Base-by-base conservation (phyloP, 805 yeast species). In the Starmerella geochares region DNA sequence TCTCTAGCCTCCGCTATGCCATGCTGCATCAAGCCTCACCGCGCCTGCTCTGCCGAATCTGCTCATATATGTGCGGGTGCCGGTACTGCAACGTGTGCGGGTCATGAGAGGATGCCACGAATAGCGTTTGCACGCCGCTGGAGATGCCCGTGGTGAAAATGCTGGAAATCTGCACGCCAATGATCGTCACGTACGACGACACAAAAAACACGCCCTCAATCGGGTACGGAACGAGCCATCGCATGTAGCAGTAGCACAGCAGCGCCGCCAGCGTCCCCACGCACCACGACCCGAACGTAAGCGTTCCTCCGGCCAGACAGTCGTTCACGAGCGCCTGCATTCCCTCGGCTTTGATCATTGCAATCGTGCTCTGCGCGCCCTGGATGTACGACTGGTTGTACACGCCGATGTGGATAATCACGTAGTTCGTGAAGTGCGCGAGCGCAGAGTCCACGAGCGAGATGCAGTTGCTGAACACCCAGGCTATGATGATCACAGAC, bases 381-480 rank as follows among this genome's bases (percentile, higher is more conserved):
- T 72, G 70, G 44, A 84, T 60, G 61, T 87, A 90, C 31, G 78
- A 72, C 58, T 80, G 80, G 42, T 96, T 96, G 66, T 86, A 90
- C 21, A 88, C 72, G 0, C 96, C 94, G 59, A 88, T 72, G 61
- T 81, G 86, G 25, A 92, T 81, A 64, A 83, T 85, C 6, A 96
- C 94, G 62, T 86, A 88, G 63, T 83, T 90, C 67, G 88, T 86
- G 71, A 88, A 87, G 72, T 85, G 87, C 52, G 80, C 74, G 20
- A 84, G 83, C 44, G 82, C 54, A 92, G 95, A 85, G 57, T 85
- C 85, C 23, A 88, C 59, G 17, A 83, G 66, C 4, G 80, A 65
- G 24, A 83, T 60, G 61, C 81, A 72, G 50, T 56, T 58, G 42
- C 57, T 49, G 16, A 56, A 33, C 10, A 48, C 28, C 59, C 60